Evolutionary conservation across 1,284 basidiomycete species (phyloP).

Genomic region (Sporisorium exsertum): DNA sequence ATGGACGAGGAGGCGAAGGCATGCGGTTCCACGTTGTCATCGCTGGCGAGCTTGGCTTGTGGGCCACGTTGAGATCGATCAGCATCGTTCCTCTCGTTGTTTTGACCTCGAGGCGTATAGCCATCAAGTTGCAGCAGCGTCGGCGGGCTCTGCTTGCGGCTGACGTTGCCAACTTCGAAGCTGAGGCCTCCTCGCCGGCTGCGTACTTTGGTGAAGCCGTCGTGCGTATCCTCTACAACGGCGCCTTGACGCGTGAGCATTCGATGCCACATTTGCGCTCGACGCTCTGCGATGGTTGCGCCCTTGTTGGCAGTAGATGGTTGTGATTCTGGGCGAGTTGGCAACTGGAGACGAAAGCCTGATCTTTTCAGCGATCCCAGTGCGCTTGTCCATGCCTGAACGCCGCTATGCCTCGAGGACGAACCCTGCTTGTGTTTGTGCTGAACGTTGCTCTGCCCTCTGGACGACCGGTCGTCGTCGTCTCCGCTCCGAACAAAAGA

Average conservation of each 20-base stretch:
- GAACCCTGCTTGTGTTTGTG: not conserved
- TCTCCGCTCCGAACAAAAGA: slow-evolving; percentile 31
- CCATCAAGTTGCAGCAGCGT: slow-evolving; percentile 31
- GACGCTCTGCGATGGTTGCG: slow-evolving; percentile 56
- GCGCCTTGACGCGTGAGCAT: slow-evolving; percentile 37
- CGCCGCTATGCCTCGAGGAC: slow-evolving; percentile 23
- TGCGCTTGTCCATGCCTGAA: slow-evolving; percentile 35
- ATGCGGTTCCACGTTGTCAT: not conserved
- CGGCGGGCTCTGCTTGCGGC: slow-evolving; percentile 21
- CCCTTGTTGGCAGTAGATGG: slow-evolving; percentile 4
- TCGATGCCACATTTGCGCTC: slow-evolving; percentile 49
- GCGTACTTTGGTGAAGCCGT: slow-evolving; percentile 32
- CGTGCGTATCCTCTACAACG: slow-evolving; percentile 24
- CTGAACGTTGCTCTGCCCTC: not conserved
- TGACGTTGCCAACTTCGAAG: slow-evolving; percentile 34
- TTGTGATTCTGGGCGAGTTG: not conserved
- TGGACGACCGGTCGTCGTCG: not conserved
- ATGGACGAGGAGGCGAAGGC: not conserved
- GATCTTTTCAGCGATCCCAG: slow-evolving; percentile 19
- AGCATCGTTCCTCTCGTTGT: not conserved
- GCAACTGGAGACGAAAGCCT: slow-evolving; percentile 24
- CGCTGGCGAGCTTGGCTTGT: not conserved
- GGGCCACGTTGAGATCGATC: not conserved
- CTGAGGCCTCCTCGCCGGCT: slow-evolving; percentile 43
- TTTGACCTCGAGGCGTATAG: slow-evolving; percentile 8